phyloP scores from a whole-genome alignment of 345 rosid species.

The Erucastrum elatum region DNA sequence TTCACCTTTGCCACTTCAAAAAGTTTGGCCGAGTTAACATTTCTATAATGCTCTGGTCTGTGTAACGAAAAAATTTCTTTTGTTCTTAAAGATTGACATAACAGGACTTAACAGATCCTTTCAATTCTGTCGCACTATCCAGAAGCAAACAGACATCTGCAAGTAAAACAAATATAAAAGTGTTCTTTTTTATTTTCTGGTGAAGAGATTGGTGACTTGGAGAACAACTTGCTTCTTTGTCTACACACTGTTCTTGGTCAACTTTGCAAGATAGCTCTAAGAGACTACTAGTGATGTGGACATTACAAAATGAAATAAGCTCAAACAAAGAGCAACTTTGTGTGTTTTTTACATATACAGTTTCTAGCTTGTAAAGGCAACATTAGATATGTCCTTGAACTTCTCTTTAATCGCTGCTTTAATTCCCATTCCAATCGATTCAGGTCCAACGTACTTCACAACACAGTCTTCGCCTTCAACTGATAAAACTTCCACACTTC shows the following conservation, averaged over 20 bases:
- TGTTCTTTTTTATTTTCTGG: background rate
- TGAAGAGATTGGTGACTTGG: conserved; percentile 75
- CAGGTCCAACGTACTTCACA: conserved; percentile 75
- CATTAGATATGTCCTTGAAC: conserved; percentile 71
- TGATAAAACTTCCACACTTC: conserved; percentile 76
- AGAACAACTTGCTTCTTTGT: conserved; percentile 77
- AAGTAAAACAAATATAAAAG: background rate
- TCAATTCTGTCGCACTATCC: conserved; percentile 73
- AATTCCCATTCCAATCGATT: conserved; percentile 62
- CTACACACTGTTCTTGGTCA: conserved; percentile 62
- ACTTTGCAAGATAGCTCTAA: conserved; percentile 64
- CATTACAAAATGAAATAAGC: conserved; percentile 31
- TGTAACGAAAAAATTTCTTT: too few relatives aligned
- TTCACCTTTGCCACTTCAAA: too few relatives aligned
- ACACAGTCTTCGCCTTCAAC: conserved; percentile 61
- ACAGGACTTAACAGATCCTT: conserved; percentile 47
- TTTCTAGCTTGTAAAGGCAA: conserved; percentile 57
- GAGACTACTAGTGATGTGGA: conserved; percentile 34
- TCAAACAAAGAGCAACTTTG: conserved; percentile 15
- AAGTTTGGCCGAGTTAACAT: too few relatives aligned
- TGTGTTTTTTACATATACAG: background rate
- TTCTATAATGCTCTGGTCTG: too few relatives aligned
- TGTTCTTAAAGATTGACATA: background rate
- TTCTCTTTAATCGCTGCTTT: conserved; percentile 93
- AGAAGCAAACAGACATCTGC: conserved; percentile 49